phyloP scores from a whole-genome alignment of 495 filamentous ascomycete species.

The Penicillium cataractarum region DNA sequence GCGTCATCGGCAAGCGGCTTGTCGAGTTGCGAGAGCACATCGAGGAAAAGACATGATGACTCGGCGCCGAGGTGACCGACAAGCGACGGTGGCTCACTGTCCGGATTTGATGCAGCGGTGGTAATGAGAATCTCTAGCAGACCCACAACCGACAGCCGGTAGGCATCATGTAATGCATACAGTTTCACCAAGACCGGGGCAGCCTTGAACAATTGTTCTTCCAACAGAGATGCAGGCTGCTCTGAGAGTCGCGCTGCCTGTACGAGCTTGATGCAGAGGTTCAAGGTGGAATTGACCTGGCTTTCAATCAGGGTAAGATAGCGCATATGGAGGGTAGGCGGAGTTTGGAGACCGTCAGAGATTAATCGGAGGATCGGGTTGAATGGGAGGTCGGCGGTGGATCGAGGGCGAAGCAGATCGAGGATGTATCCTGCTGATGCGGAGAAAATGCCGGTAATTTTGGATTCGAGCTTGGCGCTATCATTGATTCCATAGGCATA shows the following conservation, averaged over 20 bases:
- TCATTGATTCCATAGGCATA: conserved; percentile 76
- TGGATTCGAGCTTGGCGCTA: conserved; percentile 51
- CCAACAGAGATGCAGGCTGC: conserved; percentile 62
- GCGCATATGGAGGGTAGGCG: conserved; percentile 63
- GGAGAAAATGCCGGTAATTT: conserved; percentile 65
- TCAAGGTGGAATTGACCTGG: conserved; percentile 66
- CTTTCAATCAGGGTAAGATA: conserved; percentile 58
- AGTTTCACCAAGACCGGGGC: conserved; percentile 75
- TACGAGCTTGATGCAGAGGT: conserved; percentile 68
- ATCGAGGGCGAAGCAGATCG: conserved; percentile 72
- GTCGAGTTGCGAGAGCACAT: conserved; percentile 76
- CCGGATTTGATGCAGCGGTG: conserved; percentile 59
- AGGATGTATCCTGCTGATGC: conserved; percentile 74
- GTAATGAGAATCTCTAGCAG: conserved; percentile 77
- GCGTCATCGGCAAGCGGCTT: conserved; percentile 66
- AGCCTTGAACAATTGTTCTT: conserved; percentile 78
- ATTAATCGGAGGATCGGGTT: conserved; percentile 77
- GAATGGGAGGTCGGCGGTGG: conserved; percentile 69
- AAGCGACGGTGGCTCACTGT: conserved; percentile 80
- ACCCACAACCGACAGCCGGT: conserved; percentile 63
- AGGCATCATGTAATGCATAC: conserved; percentile 71
- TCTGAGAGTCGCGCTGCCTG: conserved; percentile 68
- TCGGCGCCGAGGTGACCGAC: conserved; percentile 84
- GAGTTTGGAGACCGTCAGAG: conserved; percentile 65
- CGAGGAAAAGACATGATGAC: conserved; percentile 79